Base-by-base conservation (phyloP, 164 flowering plant genomes). In the Magnolia changhungtana region DNA sequence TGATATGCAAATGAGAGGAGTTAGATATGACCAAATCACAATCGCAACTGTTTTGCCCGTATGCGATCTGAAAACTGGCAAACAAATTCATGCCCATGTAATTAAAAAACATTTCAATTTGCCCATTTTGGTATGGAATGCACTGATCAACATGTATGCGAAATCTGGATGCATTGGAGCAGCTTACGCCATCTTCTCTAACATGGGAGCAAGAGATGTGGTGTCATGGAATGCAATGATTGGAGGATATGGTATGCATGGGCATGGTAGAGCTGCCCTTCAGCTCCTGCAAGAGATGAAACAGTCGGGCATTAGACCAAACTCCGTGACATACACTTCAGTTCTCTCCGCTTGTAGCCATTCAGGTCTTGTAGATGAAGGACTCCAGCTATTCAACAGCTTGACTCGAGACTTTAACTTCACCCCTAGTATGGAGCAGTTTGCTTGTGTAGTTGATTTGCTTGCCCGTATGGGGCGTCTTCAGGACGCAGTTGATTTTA, bases 151-250 rank as follows among this genome's bases (percentile, higher is more conserved):
- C 76, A 88, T 89, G 90, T 88, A 89, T 69, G 78, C 86, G 1
- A 85, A 83, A 79, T 82, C 81, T 76, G 92, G 92, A 58, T 79
- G 80, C 80, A 74, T 87, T 23, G 78, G 67, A 45, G 55, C 58
- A 52, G 88, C 90, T 24, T 75, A 79, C 23, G 71, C 79, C 71
- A 71, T 88, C 49, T 89, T 88, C 70, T 50, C 77, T 50, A 78
- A 58, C 19, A 83, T 87, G 87, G 75, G 37, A 45, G 71, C 8
- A n/a, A 84, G 77, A 74, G 92, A 89, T 78, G 24, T 81, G 19
- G 78, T 87, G 7, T 85, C 92, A 66, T 89, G 90, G 88, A 88
- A 88, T 82, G 74, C 90, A 20, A 86, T 87, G 81, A 86, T 88
- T 29, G 83, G 84, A 50, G 88, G 85, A 67, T 83, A 78, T 72